Conservation (phyloP, 2,329 filamentous ascomycete genomes). For the Talaromyces islandicus region DNA sequence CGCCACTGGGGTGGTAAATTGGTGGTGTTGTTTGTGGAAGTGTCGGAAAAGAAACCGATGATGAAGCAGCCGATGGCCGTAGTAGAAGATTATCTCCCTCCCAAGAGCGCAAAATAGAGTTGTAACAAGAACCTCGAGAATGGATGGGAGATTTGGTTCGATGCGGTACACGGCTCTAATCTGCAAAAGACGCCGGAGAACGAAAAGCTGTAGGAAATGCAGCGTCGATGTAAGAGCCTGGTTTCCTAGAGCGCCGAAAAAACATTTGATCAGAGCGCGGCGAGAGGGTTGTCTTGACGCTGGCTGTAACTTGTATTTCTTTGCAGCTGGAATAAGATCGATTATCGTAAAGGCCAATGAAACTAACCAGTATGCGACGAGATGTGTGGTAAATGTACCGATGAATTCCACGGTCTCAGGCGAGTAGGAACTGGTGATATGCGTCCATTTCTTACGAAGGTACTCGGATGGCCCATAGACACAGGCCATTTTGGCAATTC, state of each 20-base stretch:
- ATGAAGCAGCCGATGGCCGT: neutral
- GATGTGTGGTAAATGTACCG: neutral
- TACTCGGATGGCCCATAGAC: neutral
- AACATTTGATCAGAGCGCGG: neutral
- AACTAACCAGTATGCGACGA: neutral
- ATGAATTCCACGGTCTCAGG: neutral
- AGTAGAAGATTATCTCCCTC: neutral
- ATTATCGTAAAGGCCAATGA: neutral
- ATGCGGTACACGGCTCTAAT: neutral
- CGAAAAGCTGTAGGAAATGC: neutral
- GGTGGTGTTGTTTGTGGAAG: neutral
- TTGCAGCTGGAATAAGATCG: neutral
- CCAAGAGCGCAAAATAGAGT: neutral
- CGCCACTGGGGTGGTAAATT: neutral
- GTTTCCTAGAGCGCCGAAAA: neutral
- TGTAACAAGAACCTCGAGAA: neutral
- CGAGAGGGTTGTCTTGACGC: neutral
- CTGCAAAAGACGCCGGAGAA: neutral
- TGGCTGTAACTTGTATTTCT: neutral
- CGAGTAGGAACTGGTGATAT: neutral
- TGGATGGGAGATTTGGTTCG: neutral
- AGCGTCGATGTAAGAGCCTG: neutral
- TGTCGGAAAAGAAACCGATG: neutral
- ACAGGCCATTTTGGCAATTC: neutral
- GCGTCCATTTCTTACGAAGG: neutral